These are phyloP conservation scores for Straminergon stramineum DNA, from an alignment of 225 moss, liverwort and hornwort species.

Conservation along the genomic window DNA sequence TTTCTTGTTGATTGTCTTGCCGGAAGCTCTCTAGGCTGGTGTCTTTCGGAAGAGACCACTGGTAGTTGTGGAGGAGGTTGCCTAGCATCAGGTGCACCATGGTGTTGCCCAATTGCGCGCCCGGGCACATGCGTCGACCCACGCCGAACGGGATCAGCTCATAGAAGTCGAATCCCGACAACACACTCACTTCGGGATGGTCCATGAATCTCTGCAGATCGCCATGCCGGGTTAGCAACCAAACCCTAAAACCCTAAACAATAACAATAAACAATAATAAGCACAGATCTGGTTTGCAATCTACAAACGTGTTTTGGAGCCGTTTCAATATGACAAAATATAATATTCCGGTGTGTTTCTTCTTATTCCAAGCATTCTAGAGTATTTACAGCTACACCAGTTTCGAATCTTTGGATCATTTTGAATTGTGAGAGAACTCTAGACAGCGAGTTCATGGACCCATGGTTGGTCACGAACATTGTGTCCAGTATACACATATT, in stretches of 20 bases:
- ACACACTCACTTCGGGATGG: neutral
- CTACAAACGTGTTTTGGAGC: neutral
- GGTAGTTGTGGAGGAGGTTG: neutral
- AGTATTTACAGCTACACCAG: neutral
- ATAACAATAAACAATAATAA: no score
- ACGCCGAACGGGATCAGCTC: neutral
- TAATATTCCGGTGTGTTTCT: neutral
- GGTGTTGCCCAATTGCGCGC: neutral
- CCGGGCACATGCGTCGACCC: neutral
- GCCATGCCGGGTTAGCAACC: neutral
- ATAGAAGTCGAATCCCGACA: neutral
- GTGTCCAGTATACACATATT: neutral
- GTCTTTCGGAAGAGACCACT: neutral
- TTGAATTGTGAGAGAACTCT: neutral
- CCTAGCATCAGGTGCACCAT: neutral
- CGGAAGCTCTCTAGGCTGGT: neutral
- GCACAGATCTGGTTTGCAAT: neutral
- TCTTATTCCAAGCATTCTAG: neutral
- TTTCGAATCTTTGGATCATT: neutral
- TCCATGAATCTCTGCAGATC: neutral
- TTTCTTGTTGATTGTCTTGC: neutral
- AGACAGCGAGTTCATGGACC: neutral
- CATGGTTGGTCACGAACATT: neutral
- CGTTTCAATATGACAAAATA: neutral
- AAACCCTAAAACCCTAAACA: neutral